A percentile compares a stretch with the other conserved stretches of the same genome.
Conservation (phyloP, 352 stramenopile genomes). For the Globisporangium acanthophoron region DNA sequence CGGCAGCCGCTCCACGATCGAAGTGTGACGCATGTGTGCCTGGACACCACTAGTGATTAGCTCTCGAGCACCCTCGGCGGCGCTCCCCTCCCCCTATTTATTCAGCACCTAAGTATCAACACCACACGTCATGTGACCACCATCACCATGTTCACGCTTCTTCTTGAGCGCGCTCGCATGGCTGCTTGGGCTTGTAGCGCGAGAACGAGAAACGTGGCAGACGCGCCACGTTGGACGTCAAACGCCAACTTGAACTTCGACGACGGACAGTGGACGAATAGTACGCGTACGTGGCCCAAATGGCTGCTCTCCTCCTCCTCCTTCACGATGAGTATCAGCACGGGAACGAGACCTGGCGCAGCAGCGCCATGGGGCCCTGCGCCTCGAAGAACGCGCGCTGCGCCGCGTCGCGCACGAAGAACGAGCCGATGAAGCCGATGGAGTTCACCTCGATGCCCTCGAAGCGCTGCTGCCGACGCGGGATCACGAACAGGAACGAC, state of each 20-base stretch:
- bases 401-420: constrained; percentile 60
- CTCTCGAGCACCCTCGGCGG: not conserved
- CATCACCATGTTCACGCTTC: not conserved
- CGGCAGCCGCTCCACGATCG: constrained; percentile 1
- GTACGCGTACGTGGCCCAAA: not conserved
- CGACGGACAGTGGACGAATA: not conserved
- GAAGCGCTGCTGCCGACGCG: constrained; percentile 40
- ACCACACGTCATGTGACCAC: not conserved
- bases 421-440: constrained; percentile 79
- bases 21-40: not conserved
- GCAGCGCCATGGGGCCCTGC: constrained; percentile 46
- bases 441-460: constrained; percentile 80
- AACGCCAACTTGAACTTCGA: not conserved
- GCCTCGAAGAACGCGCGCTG: constrained; percentile 50
- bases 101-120: too few species aligned
- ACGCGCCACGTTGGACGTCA: not conserved
- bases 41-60: not conserved
- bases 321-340: not conserved
- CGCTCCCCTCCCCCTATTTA: not conserved
- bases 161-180: not conserved
- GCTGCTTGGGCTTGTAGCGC: not conserved
- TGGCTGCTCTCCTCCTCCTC: not conserved
- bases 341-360: constrained; percentile 62
- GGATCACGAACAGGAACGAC: constrained; percentile 70
- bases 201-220: not conserved